These are phyloP conservation scores for Ogataea kodamae DNA, from an alignment of 805 yeast genomes.

Conservation along the genomic window DNA sequence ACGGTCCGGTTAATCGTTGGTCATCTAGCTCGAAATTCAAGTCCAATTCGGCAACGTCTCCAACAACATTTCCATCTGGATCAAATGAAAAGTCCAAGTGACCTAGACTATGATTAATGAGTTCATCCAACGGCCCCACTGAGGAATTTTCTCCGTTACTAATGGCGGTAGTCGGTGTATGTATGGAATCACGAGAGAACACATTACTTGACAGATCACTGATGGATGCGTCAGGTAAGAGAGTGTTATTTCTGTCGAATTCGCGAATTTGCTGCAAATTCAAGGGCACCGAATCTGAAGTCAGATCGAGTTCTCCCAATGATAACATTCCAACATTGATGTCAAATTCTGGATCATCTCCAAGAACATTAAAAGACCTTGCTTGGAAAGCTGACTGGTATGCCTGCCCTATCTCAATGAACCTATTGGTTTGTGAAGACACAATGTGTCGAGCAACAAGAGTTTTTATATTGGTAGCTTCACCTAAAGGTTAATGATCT, in stretches of 20 bases:
- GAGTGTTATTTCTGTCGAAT: constrained; percentile 12
- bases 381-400: constrained; percentile 7
- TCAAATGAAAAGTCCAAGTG: constrained; percentile 16
- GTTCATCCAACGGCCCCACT: constrained; percentile 5
- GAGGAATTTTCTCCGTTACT: constrained; percentile 4
- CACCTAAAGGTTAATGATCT: constrained; percentile 12
- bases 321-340: constrained; percentile 33
- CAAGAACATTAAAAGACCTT: constrained; percentile 11
- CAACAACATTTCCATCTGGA: constrained; percentile 14
- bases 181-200: constrained; percentile 10
- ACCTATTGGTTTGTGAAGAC: constrained; percentile 1
- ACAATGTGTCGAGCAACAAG: constrained; percentile 15
- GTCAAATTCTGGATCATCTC: constrained; percentile 39
- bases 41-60: constrained; percentile 7
- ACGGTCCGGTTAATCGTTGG: constrained; percentile 6
- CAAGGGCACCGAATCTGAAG: not conserved
- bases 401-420: constrained; percentile 7
- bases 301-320: constrained; percentile 4
- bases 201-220: constrained; percentile 8
- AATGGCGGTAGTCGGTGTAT: constrained; percentile 6
- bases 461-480: constrained; percentile 14
- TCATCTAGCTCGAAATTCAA: constrained; percentile 6
- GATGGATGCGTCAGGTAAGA: constrained; percentile 10
- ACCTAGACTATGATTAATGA: constrained; percentile 10
- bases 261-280: constrained; percentile 7